Evolutionary conservation across 2,329 filamentous ascomycete species (phyloP).

Genomic region (Phoma sp.): DNA sequence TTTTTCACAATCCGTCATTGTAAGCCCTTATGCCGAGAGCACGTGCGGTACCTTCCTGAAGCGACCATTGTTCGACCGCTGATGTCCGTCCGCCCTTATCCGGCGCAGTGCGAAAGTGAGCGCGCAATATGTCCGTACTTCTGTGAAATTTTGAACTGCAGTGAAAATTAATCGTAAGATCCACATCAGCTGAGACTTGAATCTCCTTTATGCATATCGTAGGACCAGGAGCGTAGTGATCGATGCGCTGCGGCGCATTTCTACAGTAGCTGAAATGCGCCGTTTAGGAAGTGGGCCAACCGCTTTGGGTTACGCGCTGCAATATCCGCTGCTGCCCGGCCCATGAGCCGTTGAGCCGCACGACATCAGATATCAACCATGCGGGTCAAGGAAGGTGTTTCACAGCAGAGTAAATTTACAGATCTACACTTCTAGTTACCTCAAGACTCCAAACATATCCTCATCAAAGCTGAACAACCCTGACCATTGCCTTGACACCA

Average conservation of each 20-base stretch:
- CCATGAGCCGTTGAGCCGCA: slow-evolving; percentile 21
- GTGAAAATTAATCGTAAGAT: no score
- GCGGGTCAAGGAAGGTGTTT: not conserved
- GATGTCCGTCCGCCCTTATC: slow-evolving; percentile 32
- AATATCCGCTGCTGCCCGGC: slow-evolving; percentile 19
- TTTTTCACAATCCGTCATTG: slow-evolving; percentile 28
- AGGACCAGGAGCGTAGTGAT: no score
- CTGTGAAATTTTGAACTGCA: not conserved
- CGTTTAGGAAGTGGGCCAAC: slow-evolving; percentile 10
- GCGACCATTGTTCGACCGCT: slow-evolving; percentile 21
- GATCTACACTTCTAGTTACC: no score
- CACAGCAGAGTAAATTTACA: no score
- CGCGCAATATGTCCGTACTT: not conserved
- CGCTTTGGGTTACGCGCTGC: not conserved
- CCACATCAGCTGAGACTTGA: no score
- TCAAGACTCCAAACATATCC: no score
- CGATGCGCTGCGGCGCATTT: no score
- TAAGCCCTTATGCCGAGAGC: slow-evolving; percentile 35
- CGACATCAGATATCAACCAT: not conserved
- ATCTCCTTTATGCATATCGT: no score
- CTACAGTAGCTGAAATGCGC: not conserved
- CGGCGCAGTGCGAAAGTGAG: slow-evolving; percentile 4
- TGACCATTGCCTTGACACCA: no score
- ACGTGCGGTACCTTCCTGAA: slow-evolving; percentile 29
- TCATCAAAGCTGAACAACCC: not conserved